Conservation (phyloP, 768 basidiomycete species). For the Phaeotremella skinneri region DNA sequence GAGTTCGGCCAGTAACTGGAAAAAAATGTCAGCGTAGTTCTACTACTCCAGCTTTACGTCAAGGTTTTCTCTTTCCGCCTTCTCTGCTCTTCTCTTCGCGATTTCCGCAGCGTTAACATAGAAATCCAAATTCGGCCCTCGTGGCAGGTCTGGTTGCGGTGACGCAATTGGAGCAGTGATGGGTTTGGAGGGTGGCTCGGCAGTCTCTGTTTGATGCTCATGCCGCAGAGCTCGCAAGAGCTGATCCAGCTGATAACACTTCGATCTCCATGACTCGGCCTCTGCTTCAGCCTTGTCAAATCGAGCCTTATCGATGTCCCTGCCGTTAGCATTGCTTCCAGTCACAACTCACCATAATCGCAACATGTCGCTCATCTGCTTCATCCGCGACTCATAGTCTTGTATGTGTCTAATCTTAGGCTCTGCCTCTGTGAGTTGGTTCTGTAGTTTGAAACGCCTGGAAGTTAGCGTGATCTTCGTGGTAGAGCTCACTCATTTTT, state of each 20-base stretch:
- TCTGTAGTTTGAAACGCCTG: slow-evolving; percentile 69
- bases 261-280: slow-evolving; percentile 18
- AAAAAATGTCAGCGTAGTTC: slow-evolving; percentile 1
- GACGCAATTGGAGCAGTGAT: background rate
- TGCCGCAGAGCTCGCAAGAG: background rate
- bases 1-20: slow-evolving; percentile 11
- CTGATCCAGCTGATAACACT: slow-evolving; percentile 22
- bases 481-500: slow-evolving; percentile 46
- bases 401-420: slow-evolving; percentile 76
- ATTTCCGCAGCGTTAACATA: slow-evolving; percentile 20
- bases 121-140: slow-evolving; percentile 7
- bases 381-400: slow-evolving; percentile 85
- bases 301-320: slow-evolving; percentile 34
- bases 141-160: background rate
- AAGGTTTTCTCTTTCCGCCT: slow-evolving; percentile 29
- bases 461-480: slow-evolving; percentile 2
- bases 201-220: background rate
- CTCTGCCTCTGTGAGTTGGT: slow-evolving; percentile 70
- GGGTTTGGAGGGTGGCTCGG: background rate
- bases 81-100: slow-evolving; percentile 20
- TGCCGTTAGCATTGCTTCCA: slow-evolving; percentile 7
- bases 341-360: slow-evolving; percentile 65
- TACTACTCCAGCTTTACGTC: slow-evolving; percentile 22
- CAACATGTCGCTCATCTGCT: slow-evolving; percentile 73
- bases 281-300: slow-evolving; percentile 27